Conservation (phyloP, 2,329 filamentous ascomycete species). For the Aureobasidium subglaciale region DNA sequence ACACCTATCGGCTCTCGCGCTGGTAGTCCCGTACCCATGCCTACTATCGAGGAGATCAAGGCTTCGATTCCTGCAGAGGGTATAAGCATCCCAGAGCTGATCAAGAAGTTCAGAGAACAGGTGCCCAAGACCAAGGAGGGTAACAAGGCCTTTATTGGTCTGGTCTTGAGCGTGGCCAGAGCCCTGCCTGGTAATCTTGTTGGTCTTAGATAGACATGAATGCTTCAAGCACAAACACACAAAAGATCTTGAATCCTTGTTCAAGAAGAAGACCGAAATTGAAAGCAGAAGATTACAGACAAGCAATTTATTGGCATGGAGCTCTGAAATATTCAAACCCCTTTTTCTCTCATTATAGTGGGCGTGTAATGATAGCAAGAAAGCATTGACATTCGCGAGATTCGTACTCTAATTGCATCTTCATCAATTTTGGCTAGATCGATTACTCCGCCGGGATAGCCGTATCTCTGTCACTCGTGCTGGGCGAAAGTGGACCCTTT, state of each 20-base stretch:
- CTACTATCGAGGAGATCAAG: conserved; percentile 39
- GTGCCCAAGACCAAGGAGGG: conserved; percentile 32
- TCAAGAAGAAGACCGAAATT: neutral
- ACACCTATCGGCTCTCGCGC: conserved; percentile 28
- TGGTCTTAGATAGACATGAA: neutral
- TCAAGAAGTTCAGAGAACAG: conserved; percentile 35
- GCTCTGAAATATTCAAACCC: neutral
- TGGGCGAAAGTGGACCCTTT: neutral
- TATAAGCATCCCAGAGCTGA: conserved; percentile 36
- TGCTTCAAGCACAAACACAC: neutral
- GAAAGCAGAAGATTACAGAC: neutral
- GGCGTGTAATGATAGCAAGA: neutral
- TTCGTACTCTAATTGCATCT: neutral
- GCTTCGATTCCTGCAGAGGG: conserved; percentile 38
- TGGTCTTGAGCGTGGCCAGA: conserved; percentile 34
- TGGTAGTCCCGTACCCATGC: conserved; percentile 30
- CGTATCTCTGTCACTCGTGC: neutral
- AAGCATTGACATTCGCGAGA: neutral
- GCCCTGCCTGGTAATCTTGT: conserved; percentile 5
- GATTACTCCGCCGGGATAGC: neutral
- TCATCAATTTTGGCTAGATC: neutral
- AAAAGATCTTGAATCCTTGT: neutral
- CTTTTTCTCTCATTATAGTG: neutral
- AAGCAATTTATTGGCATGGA: neutral
- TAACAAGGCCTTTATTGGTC: conserved; percentile 35